These are phyloP conservation scores for Clarkia xantiana DNA, from an alignment of 345 rosid genomes.

Conservation along the genomic window DNA sequence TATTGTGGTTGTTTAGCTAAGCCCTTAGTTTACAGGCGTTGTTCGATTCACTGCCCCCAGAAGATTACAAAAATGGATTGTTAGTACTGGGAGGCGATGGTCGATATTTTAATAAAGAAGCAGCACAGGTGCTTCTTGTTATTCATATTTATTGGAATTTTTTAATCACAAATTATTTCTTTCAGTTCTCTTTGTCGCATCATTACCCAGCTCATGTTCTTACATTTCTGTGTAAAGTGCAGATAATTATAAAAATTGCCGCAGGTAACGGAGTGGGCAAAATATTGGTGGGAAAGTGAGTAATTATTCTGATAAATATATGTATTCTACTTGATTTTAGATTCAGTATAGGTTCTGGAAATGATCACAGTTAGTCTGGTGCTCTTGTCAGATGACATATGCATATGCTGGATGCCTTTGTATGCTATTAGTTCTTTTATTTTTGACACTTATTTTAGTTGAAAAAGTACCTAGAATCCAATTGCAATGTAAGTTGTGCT, in stretches of 20 bases:
- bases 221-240: conserved; percentile 14
- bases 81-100: conserved; percentile 94
- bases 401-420: no score
- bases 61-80: conserved; percentile 62
- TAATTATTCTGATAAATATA: conserved; percentile 1
- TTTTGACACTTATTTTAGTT: no score
- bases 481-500: no score
- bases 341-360: no score
- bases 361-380: no score
- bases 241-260: conserved; percentile 87
- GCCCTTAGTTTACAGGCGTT: conserved; percentile 38
- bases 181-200: neutral
- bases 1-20: neutral
- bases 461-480: no score
- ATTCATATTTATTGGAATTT: conserved; percentile 1
- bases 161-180: conserved; percentile 3
- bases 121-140: conserved; percentile 44
- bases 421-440: no score
- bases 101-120: conserved; percentile 73
- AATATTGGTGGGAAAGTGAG: conserved; percentile 79
- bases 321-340: no score
- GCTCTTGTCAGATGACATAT: no score
- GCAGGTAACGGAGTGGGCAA: conserved; percentile 86
- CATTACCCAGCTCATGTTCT: neutral
- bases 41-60: conserved; percentile 66